Base-by-base conservation (phyloP, 345 rosid genomes). In the Citrus mangshanensis region DNA sequence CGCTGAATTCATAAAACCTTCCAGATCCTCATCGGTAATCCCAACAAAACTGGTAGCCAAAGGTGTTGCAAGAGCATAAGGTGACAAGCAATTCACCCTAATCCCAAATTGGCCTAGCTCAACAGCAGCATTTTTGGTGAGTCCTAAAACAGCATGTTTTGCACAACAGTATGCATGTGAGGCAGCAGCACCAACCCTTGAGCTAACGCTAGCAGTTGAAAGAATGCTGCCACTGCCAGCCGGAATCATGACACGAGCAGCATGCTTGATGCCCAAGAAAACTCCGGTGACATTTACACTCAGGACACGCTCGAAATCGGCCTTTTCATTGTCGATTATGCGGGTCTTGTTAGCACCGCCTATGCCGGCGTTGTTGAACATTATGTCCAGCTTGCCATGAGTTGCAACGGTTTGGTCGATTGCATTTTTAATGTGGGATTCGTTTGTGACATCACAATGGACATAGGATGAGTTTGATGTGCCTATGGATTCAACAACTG, bases 91-190 rank as follows among this genome's bases (percentile, higher is more conserved):
- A 54, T 88, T 90, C 21, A 82, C 91, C 63, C 88, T 77, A 21
- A 87, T 87, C 28, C 91, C 90, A 51, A 85, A 88, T 72, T 86
- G 86, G 5, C 91, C 91, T 1, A 90, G 85, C 83, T 88, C 89
- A 22, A 73, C 85, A 0, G 90, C 86, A 1, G 86, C 86, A 51
- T 88, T 90, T 71, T 54, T 82, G 18, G 91, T 87, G 19, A 90
- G 85, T 27, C 91, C 91, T 9, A 85, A 19, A 70, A 88, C 84
- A 1, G 85, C 93, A 80, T 87, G 90, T 78, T 88, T 88, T 1
- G 90, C 77, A 80, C 85, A 81, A 32, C 80, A 62, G 63, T 90
- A 90, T 0, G 90, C 88, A 19, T 90, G 87, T 0, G 91, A 51
- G 21, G 79, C 81, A 0, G 69, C 60, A 1, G 65, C 84, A 7